Base-by-base conservation (phyloP, 805 yeast genomes). In the Candida khao-thaluensis region DNA sequence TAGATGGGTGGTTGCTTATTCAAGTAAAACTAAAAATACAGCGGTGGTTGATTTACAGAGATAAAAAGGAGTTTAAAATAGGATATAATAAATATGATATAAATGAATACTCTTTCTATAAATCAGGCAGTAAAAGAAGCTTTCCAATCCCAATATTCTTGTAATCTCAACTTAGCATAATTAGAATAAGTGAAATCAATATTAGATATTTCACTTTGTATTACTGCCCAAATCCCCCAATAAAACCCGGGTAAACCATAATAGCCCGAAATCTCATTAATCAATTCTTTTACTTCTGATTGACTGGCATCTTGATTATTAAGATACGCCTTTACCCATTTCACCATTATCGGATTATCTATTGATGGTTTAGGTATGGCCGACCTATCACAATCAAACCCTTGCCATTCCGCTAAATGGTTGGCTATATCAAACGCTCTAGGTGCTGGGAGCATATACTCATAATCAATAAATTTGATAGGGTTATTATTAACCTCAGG, bases 151-250 rank as follows among this genome's bases (percentile, higher is more conserved):
- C 81, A 78, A 50, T 84, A 84, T 57, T 84, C 93, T 22, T 70
- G 69, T 35, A 85, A 65, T 42, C 93, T 66, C 37, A 67, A 62
- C 30, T 69, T 68, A 2, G 85, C 77, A 52, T 85, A 84, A 8
- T 69, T 64, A 4, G 74, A 69, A 54, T 85, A 84, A 53, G 82
- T 82, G 56, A 84, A 84, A 49, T 85, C 91, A 33, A 84, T 83
- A 20, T 76, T 71, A 2, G 88, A 81, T 16, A 81, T 76, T 39
- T 72, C 72, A 43, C 82, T 71, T 58, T 84, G 93, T 38, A 85
- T 84, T 43, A 80, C 81, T 2, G 89, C 79, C 93, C 93, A 84
- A 7, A 85, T 72, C 1, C 91, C 90, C 93, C 93, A 84, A 56
- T 82, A 84, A 52, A 84, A 81, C 1, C 91, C 93, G 0, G 93